Evolutionary conservation across 2,329 filamentous ascomycete genomes (phyloP).

Genomic region (Aspergillus costaricaensis): DNA sequence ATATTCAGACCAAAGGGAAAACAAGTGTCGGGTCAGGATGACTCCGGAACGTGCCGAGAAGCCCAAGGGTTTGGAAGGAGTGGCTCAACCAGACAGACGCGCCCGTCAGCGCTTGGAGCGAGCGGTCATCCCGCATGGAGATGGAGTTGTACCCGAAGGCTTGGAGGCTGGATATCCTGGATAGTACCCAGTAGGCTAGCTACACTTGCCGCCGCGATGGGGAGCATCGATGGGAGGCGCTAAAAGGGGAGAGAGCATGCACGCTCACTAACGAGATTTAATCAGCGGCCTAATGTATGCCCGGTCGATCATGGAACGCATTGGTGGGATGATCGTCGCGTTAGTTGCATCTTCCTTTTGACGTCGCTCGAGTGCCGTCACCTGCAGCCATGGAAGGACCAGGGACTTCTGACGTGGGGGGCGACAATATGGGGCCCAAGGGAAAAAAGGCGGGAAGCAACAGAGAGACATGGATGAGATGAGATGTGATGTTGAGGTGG

Average conservation of each 20-base stretch:
- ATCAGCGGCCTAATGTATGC: slow-evolving; percentile 21
- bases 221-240: background rate
- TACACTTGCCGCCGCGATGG: background rate
- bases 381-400: slow-evolving; percentile 5
- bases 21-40: background rate
- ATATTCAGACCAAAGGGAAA: background rate
- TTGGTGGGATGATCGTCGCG: slow-evolving; percentile 16
- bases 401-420: slow-evolving; percentile 1
- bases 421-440: background rate
- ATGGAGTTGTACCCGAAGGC: background rate
- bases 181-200: background rate
- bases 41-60: slow-evolving; percentile 19
- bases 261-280: slow-evolving; percentile 9
- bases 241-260: background rate
- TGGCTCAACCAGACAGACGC: slow-evolving; percentile 7
- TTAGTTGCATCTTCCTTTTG: slow-evolving; percentile 19
- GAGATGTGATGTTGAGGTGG: too few species aligned
- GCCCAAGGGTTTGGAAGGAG: slow-evolving; percentile 9
- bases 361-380: slow-evolving; percentile 12
- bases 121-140: slow-evolving; percentile 2
- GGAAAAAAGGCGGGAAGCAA: slow-evolving; percentile 1
- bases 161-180: background rate
- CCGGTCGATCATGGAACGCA: slow-evolving; percentile 22
- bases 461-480: background rate
- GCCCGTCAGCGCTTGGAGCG: background rate